phyloP scores from a whole-genome alignment of 2,329 filamentous ascomycete genomes.

The Tolypocladium amazonense region DNA sequence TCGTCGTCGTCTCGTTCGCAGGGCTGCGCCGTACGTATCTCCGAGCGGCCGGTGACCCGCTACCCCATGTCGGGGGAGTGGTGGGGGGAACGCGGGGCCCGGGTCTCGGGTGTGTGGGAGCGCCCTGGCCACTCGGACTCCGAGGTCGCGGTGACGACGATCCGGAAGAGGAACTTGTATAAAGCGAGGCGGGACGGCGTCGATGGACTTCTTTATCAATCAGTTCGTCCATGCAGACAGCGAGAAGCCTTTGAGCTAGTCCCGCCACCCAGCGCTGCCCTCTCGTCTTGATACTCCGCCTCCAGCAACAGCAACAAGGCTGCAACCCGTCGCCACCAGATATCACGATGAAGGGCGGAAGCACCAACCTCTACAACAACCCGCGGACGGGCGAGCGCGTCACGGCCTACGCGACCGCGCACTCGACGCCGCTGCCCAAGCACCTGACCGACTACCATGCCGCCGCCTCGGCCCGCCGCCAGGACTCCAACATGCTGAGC shows the following conservation, averaged over 20 bases:
- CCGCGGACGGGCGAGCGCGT: slow-evolving; percentile 28
- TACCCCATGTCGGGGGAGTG: background rate
- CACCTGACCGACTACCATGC: slow-evolving; percentile 32
- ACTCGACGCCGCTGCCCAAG: slow-evolving; percentile 30
- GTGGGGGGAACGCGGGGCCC: background rate
- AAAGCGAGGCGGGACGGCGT: background rate
- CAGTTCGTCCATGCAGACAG: background rate
- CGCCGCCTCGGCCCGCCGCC: slow-evolving; percentile 10
- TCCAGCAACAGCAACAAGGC: background rate
- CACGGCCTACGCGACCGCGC: slow-evolving; percentile 28
- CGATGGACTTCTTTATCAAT: background rate
- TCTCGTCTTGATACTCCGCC: too few species aligned
- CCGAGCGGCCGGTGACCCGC: background rate
- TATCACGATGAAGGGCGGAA: slow-evolving; percentile 25
- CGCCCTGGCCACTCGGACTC: background rate
- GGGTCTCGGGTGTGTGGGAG: background rate
- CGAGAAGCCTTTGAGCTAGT: background rate
- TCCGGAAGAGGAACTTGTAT: background rate
- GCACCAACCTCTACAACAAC: slow-evolving; percentile 30
- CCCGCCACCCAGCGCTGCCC: background rate
- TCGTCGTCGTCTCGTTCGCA: too few species aligned
- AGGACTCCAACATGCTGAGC: slow-evolving; percentile 26
- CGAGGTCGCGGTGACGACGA: background rate
- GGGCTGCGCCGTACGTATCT: background rate
- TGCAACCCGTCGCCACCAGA: background rate